Conservation (phyloP, 1,139 yeast species). For the Starmera stellimalicola region DNA sequence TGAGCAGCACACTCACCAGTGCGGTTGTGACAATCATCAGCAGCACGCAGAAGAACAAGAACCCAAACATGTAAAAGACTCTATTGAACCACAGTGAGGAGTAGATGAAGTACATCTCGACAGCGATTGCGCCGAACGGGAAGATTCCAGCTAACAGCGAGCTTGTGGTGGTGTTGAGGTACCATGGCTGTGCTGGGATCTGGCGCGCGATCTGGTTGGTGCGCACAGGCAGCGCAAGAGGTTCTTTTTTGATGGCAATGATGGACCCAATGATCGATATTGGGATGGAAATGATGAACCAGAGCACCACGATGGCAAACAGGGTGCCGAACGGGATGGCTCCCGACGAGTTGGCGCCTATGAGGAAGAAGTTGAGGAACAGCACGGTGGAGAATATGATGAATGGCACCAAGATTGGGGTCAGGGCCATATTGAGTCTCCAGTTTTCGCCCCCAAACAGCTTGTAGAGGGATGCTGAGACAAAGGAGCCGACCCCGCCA, state of each 20-base stretch:
- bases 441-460: constrained; percentile 89
- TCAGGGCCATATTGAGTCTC: constrained; percentile 75
- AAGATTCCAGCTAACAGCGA: constrained; percentile 77
- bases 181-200: constrained; percentile 87
- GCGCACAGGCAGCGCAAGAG: constrained; percentile 58
- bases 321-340: constrained; percentile 92
- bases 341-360: constrained; percentile 77
- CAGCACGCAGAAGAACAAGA: constrained; percentile 77
- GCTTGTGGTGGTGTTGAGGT: constrained; percentile 57
- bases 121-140: constrained; percentile 93
- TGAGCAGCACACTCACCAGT: constrained; percentile 69
- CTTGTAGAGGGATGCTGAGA: constrained; percentile 79
- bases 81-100: constrained; percentile 91
- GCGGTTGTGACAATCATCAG: constrained; percentile 78
- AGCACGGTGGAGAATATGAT: constrained; percentile 53
- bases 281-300: constrained; percentile 86
- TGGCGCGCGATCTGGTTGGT: constrained; percentile 95
- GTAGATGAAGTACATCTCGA: constrained; percentile 82
- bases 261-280: constrained; percentile 74
- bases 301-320: constrained; percentile 68
- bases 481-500: constrained; percentile 75
- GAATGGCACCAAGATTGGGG: constrained; percentile 85
- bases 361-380: constrained; percentile 71
- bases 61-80: constrained; percentile 95
- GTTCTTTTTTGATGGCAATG: constrained; percentile 57